Evolutionary conservation across 805 yeast species (phyloP).

Genomic region (Yarrowia sp.): DNA sequence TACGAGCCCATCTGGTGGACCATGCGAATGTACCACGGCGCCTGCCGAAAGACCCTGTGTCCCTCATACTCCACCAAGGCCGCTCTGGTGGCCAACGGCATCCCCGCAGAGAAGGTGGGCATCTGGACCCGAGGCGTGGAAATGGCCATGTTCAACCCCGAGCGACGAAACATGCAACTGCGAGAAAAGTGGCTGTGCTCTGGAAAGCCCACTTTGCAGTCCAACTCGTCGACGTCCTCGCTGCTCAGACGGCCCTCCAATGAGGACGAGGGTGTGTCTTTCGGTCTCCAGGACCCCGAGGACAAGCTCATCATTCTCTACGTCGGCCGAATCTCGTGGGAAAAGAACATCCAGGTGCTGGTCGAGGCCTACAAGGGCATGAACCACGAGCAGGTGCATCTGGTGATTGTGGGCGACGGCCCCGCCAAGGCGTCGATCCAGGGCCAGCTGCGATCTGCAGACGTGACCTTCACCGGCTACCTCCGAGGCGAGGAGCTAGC

Average conservation of each 20-base stretch:
- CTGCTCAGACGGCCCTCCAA: slow-evolving; percentile 34
- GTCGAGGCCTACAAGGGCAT: slow-evolving; percentile 40
- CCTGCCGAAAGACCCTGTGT: slow-evolving; percentile 47
- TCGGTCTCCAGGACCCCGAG: slow-evolving; percentile 34
- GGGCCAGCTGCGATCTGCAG: slow-evolving; percentile 38
- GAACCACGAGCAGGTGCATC: slow-evolving; percentile 40
- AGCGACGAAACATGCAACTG: slow-evolving; percentile 24
- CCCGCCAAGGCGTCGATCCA: slow-evolving; percentile 41
- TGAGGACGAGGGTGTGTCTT: slow-evolving; percentile 41
- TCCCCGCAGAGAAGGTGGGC: slow-evolving; percentile 36
- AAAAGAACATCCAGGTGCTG: slow-evolving; percentile 42
- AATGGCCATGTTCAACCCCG: slow-evolving; percentile 39
- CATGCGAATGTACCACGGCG: slow-evolving; percentile 47
- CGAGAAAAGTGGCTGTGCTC: slow-evolving; percentile 41
- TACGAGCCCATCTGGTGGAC: slow-evolving; percentile 41
- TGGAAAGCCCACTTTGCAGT: slow-evolving; percentile 13
- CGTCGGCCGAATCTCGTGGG: slow-evolving; percentile 43
- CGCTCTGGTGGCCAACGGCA: slow-evolving; percentile 41
- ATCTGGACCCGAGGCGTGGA: slow-evolving; percentile 44
- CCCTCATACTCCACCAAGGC: slow-evolving; percentile 47
- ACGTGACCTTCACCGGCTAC: slow-evolving; percentile 42
- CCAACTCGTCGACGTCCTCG: slow-evolving; percentile 27
- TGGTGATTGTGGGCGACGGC: slow-evolving; percentile 43
- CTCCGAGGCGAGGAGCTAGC: slow-evolving; percentile 42
- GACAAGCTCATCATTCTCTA: slow-evolving; percentile 40